These are phyloP conservation scores for Desmodesmus armatus DNA, from an alignment of 139 green algal genomes.

Conservation along the genomic window DNA sequence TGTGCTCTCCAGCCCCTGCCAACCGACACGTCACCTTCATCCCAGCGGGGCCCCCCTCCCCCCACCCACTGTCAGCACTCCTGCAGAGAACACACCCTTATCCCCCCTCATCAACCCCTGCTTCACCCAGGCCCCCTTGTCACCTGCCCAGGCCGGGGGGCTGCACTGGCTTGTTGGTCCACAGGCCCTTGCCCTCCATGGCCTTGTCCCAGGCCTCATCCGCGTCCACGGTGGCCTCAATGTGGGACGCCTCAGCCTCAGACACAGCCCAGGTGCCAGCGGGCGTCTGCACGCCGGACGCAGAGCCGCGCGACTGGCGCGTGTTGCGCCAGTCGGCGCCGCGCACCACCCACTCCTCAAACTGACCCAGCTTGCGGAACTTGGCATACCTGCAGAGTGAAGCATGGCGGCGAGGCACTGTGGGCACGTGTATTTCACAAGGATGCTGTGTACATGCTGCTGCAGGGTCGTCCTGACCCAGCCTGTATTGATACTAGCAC, in stretches of 20 bases:
- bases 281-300: slow-evolving; percentile 72
- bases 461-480: no score
- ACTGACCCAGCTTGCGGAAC: slow-evolving; percentile 86
- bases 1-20: no score
- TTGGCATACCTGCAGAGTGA: slow-evolving; percentile 74
- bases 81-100: no score
- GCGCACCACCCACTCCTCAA: slow-evolving; percentile 82
- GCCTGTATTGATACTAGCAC: no score
- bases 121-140: no score
- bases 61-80: not conserved
- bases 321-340: slow-evolving; percentile 74
- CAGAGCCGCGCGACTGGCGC: slow-evolving; percentile 57
- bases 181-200: slow-evolving; percentile 74
- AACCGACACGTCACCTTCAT: no score
- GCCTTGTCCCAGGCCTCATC: slow-evolving; percentile 82
- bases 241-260: slow-evolving; percentile 78
- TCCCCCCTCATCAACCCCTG: not conserved
- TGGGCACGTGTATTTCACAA: no score
- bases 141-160: slow-evolving; percentile 68
- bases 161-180: slow-evolving; percentile 78
- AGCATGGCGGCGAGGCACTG: not conserved
- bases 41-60: no score
- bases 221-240: slow-evolving; percentile 81
- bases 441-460: no score
- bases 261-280: slow-evolving; percentile 82